Evolutionary conservation across 768 basidiomycete species (phyloP).

Genomic region (Pholiota conissans): DNA sequence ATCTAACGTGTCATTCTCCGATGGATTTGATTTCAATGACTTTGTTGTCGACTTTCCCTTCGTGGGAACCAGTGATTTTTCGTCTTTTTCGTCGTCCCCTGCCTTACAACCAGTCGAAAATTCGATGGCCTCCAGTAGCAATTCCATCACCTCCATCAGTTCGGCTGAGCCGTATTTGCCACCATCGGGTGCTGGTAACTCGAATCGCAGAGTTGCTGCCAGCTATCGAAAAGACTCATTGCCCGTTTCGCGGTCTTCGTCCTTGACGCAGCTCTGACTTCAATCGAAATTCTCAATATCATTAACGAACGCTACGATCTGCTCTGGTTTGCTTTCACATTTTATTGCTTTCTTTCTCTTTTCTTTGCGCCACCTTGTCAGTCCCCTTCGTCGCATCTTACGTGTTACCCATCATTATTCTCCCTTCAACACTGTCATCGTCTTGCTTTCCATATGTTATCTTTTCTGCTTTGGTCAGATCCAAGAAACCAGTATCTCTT

Average conservation of each 20-base stretch:
- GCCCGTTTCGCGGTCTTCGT: neutral
- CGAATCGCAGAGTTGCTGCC: slow-evolving; percentile 53
- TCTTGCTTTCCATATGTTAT: slow-evolving; percentile 4
- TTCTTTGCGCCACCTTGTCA: neutral
- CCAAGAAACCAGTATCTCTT: neutral
- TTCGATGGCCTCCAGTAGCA: neutral
- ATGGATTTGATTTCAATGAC: no score
- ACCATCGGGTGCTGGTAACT: slow-evolving; percentile 52
- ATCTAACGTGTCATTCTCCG: no score
- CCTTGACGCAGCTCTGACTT: no score
- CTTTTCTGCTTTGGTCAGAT: neutral
- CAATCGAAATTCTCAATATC: no score
- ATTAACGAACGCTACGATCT: neutral
- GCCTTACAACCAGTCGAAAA: slow-evolving; percentile 1
- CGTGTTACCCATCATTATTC: no score
- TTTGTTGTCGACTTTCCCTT: no score
- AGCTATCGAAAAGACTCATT: slow-evolving; percentile 31
- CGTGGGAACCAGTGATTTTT: no score
- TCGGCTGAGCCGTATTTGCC: slow-evolving; percentile 40
- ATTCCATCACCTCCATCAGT: no score
- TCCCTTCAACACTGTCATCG: neutral
- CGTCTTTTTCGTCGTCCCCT: no score
- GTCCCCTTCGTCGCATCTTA: no score
- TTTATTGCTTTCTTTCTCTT: neutral
- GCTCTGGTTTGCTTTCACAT: neutral